phyloP scores from a whole-genome alignment of 495 filamentous ascomycete species.

The Hyaloscypha hepaticicola region DNA sequence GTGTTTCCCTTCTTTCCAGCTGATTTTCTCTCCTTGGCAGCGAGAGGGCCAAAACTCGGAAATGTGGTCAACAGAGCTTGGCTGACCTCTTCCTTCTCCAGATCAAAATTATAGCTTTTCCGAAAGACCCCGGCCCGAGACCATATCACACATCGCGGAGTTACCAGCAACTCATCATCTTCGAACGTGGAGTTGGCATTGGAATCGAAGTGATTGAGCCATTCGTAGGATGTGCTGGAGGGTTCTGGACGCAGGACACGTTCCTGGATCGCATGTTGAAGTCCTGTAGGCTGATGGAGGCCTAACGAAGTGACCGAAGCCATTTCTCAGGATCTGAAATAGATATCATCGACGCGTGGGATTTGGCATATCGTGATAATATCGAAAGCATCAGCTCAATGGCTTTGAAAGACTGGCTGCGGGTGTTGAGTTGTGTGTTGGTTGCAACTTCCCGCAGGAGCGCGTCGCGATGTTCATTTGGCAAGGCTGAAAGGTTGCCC shows the following conservation, averaged over 20 bases:
- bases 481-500: constrained; percentile 9
- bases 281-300: constrained; percentile 77
- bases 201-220: constrained; percentile 56
- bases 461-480: not conserved
- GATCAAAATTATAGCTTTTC: constrained; percentile 81
- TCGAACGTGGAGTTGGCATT: constrained; percentile 37
- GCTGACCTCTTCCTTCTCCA: constrained; percentile 79
- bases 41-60: constrained; percentile 49
- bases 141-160: constrained; percentile 84
- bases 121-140: constrained; percentile 82
- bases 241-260: constrained; percentile 71
- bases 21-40: constrained; percentile 22
- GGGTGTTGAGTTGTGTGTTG: not conserved
- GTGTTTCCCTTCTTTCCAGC: constrained; percentile 23
- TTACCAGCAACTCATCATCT: constrained; percentile 82
- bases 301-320: constrained; percentile 85
- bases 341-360: constrained; percentile 25
- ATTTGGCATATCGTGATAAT: constrained; percentile 10
- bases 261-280: constrained; percentile 82
- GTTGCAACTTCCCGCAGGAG: not conserved
- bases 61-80: constrained; percentile 87
- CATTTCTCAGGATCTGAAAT: constrained; percentile 51
- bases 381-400: not conserved
- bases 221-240: constrained; percentile 64
- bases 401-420: not conserved